Base-by-base conservation (phyloP, 1,139 yeast species). In the Debaryomyces singareniensis region DNA sequence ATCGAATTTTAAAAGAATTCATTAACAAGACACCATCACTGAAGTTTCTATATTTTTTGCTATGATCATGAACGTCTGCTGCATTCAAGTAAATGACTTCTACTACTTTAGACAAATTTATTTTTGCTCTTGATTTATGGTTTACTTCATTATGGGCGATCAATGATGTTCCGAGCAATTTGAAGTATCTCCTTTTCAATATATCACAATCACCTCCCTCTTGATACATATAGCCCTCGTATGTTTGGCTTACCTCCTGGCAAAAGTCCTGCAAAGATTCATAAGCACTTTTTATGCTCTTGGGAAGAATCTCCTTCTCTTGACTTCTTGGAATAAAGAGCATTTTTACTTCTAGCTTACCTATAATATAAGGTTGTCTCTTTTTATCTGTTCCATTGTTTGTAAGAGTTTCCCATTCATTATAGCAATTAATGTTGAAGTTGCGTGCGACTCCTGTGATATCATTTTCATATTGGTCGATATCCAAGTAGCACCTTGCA, bases 181-280 rank as follows among this genome's bases (percentile, higher is more conserved):
- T 75, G 58, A 75, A 80, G 52, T 53, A 79, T 35, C 91, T 59
- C 44, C 77, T 68, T 43, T 76, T 76, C 72, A 79, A 70, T 15
- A 65, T 51, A 10, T 68, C 70, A 42, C 84, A 70, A 53, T 82
- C 93, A 6, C 91, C 93, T 22, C 91, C 91, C 47, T 80, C 87
- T 55, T 82, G 93, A 44, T 74, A 71, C 57, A 81, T 53, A 47
- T 65, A 78, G 0, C 91, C 91, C 47, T 78, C 82, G 40, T 58
- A 55, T 1, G 39, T 40, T 11, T 65, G 45, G 6, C 47, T 35
- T 11, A 58, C 41, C 35, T 72, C 76, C 16, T 61, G 56, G 22
- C 51, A 49, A 31, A 71, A 58, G 40, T 75, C 71, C 12, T 61
- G 53, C 15, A 77, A 55, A 31, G 77, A 68, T 24, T 67, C 75